Conservation (phyloP, 2,329 filamentous ascomycete species). For the Penicillium sp. region DNA sequence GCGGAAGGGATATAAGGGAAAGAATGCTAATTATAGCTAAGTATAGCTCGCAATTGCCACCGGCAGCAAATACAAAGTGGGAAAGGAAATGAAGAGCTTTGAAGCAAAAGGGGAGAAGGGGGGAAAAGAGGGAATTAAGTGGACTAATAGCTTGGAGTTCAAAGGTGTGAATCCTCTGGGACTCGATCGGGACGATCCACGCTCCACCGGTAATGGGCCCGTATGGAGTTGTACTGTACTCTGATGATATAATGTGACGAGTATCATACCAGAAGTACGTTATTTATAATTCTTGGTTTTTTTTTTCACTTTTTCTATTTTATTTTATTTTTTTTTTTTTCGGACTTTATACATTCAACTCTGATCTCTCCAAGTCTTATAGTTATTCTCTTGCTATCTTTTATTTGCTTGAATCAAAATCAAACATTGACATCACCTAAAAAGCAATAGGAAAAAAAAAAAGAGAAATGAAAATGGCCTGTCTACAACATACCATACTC, state of each 20-base stretch:
- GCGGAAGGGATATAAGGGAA: slow-evolving; percentile 18
- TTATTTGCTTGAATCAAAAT: neutral
- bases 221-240: slow-evolving; percentile 5
- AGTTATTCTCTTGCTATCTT: neutral
- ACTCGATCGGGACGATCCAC: slow-evolving; percentile 30
- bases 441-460: neutral
- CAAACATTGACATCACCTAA: neutral
- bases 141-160: slow-evolving; percentile 20
- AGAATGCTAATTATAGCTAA: slow-evolving; percentile 17
- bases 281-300: neutral
- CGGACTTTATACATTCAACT: neutral
- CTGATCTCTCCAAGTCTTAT: neutral
- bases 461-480: neutral
- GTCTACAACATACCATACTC: neutral
- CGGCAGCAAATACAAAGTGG: slow-evolving; percentile 25
- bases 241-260: slow-evolving; percentile 7
- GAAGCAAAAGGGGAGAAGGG: slow-evolving; percentile 6
- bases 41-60: slow-evolving; percentile 27
- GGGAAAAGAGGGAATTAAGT: slow-evolving; percentile 11
- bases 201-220: slow-evolving; percentile 16
- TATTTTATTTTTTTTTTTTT: neutral
- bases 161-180: slow-evolving; percentile 23
- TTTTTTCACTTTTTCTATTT: neutral
- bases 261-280: neutral
- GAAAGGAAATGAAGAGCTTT: slow-evolving; percentile 1